Conservation (phyloP, 306 rosid species). For the Castanea mollissima region DNA sequence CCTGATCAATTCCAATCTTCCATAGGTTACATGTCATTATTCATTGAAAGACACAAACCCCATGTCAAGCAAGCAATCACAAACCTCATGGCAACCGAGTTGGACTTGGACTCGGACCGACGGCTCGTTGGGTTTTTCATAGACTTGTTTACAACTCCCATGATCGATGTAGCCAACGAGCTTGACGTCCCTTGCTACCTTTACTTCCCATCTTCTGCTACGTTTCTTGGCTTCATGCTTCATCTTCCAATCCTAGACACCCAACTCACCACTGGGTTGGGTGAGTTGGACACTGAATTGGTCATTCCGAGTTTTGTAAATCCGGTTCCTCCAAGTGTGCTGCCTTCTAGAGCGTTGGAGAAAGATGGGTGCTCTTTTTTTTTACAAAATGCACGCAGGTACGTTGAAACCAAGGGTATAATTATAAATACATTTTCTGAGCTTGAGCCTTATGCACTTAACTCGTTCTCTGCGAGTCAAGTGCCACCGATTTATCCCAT, state of each 20-base stretch:
- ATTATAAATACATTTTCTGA: slow-evolving; percentile 45
- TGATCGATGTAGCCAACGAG: slow-evolving; percentile 56
- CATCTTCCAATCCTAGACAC: slow-evolving; percentile 31
- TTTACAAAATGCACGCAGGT: slow-evolving; percentile 28
- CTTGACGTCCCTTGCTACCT: slow-evolving; percentile 54
- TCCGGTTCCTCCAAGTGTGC: slow-evolving; percentile 29
- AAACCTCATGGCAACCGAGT: slow-evolving; percentile 13
- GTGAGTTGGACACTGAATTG: slow-evolving; percentile 29
- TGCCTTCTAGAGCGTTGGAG: slow-evolving; percentile 27
- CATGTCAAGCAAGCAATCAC: slow-evolving; percentile 29
- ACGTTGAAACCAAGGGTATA: slow-evolving; percentile 39
- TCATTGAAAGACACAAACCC: slow-evolving; percentile 35
- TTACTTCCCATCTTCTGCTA: slow-evolving; percentile 52
- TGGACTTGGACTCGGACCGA: slow-evolving; percentile 5
- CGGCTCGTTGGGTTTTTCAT: slow-evolving; percentile 43
- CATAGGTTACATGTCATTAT: slow-evolving; percentile 22
- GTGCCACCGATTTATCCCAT: slow-evolving; percentile 26
- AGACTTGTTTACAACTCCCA: slow-evolving; percentile 49
- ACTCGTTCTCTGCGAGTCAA: neutral
- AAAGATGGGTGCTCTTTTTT: slow-evolving; percentile 7
- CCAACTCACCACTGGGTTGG: neutral
- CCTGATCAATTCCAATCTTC: slow-evolving; percentile 38
- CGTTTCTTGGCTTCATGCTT: slow-evolving; percentile 45
- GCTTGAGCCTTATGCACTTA: slow-evolving; percentile 35
- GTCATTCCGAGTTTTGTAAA: slow-evolving; percentile 31